Percentiles rank a stretch among this genome's conserved stretches.
Evolutionary conservation across 2,329 filamentous ascomycete species (phyloP).

Genomic region (Phaeophleospora eucalypticola): DNA sequence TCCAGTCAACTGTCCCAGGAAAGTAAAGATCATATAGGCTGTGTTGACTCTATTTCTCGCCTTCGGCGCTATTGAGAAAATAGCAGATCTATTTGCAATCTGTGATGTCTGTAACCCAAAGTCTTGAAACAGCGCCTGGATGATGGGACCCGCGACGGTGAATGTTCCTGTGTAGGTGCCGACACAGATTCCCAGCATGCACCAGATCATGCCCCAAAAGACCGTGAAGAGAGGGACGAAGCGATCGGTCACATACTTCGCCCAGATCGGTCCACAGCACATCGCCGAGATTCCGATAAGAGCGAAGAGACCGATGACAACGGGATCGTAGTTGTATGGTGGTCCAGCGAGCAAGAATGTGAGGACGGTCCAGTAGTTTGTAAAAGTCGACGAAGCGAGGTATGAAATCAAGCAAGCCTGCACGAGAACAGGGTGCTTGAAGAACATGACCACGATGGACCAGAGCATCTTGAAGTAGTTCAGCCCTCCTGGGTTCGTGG

Average conservation of each 20-base stretch:
- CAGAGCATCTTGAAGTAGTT: slow-evolving; percentile 64
- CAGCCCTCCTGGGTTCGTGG: slow-evolving; percentile 61
- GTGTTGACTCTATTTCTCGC: slow-evolving; percentile 75
- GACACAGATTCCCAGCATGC: slow-evolving; percentile 59
- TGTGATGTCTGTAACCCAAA: slow-evolving; percentile 69
- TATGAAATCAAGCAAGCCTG: slow-evolving; percentile 67
- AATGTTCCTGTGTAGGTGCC: slow-evolving; percentile 66
- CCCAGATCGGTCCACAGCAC: slow-evolving; percentile 64
- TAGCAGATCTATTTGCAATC: slow-evolving; percentile 66
- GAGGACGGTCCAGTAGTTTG: slow-evolving; percentile 68
- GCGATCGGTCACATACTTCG: slow-evolving; percentile 64
- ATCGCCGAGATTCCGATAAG: slow-evolving; percentile 71
- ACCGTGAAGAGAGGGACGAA: slow-evolving; percentile 66
- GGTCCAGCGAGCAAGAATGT: slow-evolving; percentile 70
- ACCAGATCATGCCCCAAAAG: slow-evolving; percentile 56
- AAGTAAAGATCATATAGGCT: slow-evolving; percentile 73
- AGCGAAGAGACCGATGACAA: slow-evolving; percentile 73
- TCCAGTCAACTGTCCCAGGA: slow-evolving; percentile 71
- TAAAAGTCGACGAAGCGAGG: slow-evolving; percentile 59
- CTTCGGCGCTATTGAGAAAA: slow-evolving; percentile 67
- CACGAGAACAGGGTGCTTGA: slow-evolving; percentile 63
- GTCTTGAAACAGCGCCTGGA: slow-evolving; percentile 68
- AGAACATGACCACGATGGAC: slow-evolving; percentile 61
- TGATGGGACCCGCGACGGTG: slow-evolving; percentile 65
- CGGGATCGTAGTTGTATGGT: slow-evolving; percentile 64